phyloP scores from a whole-genome alignment of 1,284 basidiomycete genomes.

The Cutaneotrichosporon sp. region DNA sequence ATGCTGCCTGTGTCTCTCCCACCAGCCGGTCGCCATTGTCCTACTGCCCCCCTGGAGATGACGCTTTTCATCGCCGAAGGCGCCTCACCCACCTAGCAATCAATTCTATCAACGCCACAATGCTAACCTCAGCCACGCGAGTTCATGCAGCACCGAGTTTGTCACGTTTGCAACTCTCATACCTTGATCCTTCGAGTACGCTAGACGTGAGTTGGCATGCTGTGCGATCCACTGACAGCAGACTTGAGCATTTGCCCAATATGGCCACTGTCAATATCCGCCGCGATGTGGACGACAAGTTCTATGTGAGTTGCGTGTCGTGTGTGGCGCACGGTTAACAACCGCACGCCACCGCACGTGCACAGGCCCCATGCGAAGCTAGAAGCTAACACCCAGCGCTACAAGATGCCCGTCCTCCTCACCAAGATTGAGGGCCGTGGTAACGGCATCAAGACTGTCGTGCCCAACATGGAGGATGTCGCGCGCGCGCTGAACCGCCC shows the following conservation, averaged over 20 bases:
- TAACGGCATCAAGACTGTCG: constrained; percentile 98
- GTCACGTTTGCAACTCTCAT: constrained; percentile 3
- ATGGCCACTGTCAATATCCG: constrained; percentile 96
- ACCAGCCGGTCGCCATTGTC: too few relatives aligned
- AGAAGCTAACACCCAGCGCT: too few relatives aligned
- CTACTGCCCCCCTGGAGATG: too few relatives aligned
- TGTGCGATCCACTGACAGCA: background rate
- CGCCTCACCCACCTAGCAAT: background rate
- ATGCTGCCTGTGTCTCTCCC: too few relatives aligned
- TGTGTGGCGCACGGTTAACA: too few relatives aligned
- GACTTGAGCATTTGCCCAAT: constrained; percentile 46
- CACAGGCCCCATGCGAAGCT: too few relatives aligned
- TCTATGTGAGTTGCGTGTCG: constrained; percentile 49
- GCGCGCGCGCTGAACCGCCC: constrained; percentile 92
- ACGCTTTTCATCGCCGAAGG: too few relatives aligned
- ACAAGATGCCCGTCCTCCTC: constrained; percentile 82
- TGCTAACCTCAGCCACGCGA: constrained; percentile 14
- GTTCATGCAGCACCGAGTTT: constrained; percentile 25
- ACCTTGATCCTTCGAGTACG: constrained; percentile 13
- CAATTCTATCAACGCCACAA: background rate
- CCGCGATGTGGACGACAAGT: constrained; percentile 85
- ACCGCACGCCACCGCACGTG: background rate
- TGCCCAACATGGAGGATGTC: constrained; percentile 98
- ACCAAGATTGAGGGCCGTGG: constrained; percentile 99
- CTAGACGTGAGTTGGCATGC: constrained; percentile 14